Percentiles rank a stretch among this genome's conserved stretches.
Evolutionary conservation across 2,329 filamentous ascomycete species (phyloP).

Genomic region (Fusarium sp.): DNA sequence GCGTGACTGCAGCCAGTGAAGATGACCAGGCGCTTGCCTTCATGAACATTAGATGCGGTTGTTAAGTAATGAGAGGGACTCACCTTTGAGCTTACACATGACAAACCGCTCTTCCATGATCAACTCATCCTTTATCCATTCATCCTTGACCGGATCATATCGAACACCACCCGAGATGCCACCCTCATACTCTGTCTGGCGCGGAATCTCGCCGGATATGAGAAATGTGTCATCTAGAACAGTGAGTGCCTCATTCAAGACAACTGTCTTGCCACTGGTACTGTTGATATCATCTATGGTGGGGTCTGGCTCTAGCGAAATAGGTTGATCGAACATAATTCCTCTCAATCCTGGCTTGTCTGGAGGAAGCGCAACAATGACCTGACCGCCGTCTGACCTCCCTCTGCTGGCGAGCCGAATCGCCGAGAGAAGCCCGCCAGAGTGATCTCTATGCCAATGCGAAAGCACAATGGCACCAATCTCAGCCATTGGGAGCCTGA

Average conservation of each 20-base stretch:
- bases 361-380: neutral
- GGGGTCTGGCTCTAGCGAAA: neutral
- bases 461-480: neutral
- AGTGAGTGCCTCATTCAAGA: neutral
- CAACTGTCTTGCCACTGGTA: neutral
- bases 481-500: neutral
- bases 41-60: neutral
- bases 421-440: neutral
- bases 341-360: neutral
- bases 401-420: neutral
- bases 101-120: neutral
- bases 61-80: accelerated
- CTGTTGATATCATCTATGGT: neutral
- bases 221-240: neutral
- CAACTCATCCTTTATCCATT: neutral
- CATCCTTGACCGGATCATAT: neutral
- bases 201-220: neutral
- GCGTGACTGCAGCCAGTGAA: neutral
- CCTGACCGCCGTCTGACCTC: neutral
- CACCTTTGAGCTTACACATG: neutral
- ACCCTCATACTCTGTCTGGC: neutral
- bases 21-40: neutral
- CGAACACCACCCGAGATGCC: neutral
- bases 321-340: neutral
- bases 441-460: neutral